phyloP scores from a whole-genome alignment of 148 eudicot genomes.

The Amaranthus palmeri region DNA sequence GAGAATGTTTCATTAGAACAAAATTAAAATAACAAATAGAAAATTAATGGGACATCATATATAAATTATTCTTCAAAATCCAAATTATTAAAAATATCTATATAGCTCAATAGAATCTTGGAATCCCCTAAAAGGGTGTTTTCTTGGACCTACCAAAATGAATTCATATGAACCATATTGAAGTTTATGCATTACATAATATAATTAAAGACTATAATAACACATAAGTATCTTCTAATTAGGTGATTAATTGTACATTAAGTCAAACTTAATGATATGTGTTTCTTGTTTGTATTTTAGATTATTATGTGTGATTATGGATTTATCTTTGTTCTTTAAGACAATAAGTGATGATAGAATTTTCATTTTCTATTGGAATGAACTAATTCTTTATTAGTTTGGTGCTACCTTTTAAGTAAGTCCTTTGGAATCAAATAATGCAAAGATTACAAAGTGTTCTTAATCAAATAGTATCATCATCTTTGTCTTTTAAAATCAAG shows the following conservation, averaged over 20 bases:
- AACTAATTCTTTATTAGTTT: conserved; percentile 15
- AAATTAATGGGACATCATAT: background rate
- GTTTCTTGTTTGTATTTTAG: background rate
- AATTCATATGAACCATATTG: conserved; percentile 1
- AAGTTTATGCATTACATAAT: background rate
- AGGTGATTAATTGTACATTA: background rate
- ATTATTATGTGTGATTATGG: background rate
- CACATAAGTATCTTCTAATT: background rate
- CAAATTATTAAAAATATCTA: background rate
- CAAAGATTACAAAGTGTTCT: background rate
- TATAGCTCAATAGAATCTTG: background rate
- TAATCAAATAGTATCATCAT: background rate
- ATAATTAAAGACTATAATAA: background rate
- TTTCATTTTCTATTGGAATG: background rate
- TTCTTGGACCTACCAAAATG: conserved; percentile 9
- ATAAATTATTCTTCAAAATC: background rate
- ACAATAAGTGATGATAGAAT: background rate
- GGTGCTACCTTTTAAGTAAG: background rate
- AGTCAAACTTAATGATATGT: background rate
- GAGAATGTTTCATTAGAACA: background rate
- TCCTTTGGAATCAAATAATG: conserved; percentile 9
- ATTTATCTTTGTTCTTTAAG: background rate
- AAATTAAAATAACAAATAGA: background rate
- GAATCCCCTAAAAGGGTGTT: background rate
- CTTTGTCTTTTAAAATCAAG: background rate